Evolutionary conservation across 1,139 yeast species (phyloP).

Genomic region (Hyphopichia pseudoburtonii): DNA sequence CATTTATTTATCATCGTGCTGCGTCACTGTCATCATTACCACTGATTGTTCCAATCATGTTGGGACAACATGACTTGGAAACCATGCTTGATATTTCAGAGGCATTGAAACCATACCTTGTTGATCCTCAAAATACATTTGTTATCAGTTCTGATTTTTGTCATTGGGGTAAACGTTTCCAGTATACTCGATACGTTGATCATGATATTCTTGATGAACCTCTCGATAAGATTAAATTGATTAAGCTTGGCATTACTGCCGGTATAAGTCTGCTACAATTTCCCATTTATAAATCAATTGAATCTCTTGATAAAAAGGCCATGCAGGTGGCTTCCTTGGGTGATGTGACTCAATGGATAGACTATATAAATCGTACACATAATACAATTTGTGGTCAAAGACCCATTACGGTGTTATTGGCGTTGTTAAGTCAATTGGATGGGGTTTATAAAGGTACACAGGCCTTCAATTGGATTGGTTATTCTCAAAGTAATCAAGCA

Average conservation of each 20-base stretch:
- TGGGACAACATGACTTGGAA: constrained; percentile 24
- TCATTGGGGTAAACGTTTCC: constrained; percentile 90
- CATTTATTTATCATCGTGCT: constrained; percentile 55
- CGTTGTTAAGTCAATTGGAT: constrained; percentile 42
- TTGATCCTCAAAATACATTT: constrained; percentile 62
- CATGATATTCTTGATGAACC: constrained; percentile 10
- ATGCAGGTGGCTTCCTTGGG: constrained; percentile 64
- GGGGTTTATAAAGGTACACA: constrained; percentile 4
- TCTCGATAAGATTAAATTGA: constrained; percentile 14
- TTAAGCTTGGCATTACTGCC: constrained; percentile 14
- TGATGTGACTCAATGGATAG: constrained; percentile 56
- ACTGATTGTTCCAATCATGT: constrained; percentile 73
- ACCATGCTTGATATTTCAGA: constrained; percentile 48
- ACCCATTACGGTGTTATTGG: constrained; percentile 68
- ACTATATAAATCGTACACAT: constrained; percentile 66
- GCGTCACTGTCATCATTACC: constrained; percentile 42
- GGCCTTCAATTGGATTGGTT: constrained; percentile 71
- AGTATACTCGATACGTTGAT: constrained; percentile 61
- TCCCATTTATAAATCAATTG: constrained; percentile 70
- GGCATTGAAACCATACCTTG: constrained; percentile 53
- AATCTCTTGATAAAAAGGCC: constrained; percentile 64
- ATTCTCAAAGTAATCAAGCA: constrained; percentile 73
- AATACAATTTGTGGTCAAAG: constrained; percentile 94
- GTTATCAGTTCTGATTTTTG: constrained; percentile 90
- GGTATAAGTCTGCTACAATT: constrained; percentile 10